A percentile compares a stretch with the other conserved stretches of the same genome.
Conservation (phyloP, 23 red algal genomes). For the Agarophyton chilense region DNA sequence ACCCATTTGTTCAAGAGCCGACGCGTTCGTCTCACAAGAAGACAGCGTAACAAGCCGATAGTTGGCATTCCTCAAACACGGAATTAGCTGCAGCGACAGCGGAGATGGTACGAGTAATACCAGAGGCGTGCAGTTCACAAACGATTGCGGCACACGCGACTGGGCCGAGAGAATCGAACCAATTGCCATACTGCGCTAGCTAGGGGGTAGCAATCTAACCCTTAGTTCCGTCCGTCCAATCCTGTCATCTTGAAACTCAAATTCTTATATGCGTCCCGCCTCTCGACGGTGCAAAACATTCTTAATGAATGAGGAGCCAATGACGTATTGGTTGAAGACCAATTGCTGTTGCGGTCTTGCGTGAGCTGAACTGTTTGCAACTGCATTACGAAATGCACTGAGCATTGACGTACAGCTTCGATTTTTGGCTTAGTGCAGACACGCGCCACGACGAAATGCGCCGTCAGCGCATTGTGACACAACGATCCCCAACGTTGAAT, state of each 20-base stretch:
- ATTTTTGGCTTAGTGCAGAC: constrained; percentile 3
- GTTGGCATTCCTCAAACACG: neutral
- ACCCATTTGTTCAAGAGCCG: neutral
- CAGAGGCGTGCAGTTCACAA: neutral
- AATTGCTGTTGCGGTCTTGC: neutral
- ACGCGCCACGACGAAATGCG: neutral
- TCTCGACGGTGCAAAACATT: neutral
- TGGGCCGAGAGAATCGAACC: neutral
- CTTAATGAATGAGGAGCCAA: neutral
- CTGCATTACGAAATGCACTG: neutral
- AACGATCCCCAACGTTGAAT: neutral
- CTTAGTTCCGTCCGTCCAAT: neutral
- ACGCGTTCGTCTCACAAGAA: neutral
- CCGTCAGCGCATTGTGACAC: neutral
- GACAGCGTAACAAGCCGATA: neutral
- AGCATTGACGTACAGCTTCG: neutral
- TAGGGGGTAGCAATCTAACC: too few relatives aligned
- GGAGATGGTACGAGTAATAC: constrained; percentile 10
- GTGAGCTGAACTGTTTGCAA: too few relatives aligned
- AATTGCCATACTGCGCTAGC: neutral
- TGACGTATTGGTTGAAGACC: neutral
- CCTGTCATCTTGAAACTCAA: neutral
- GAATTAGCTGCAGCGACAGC: constrained; percentile 11
- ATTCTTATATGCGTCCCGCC: neutral
- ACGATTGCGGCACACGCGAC: neutral